Conservation (phyloP, 768 basidiomycete genomes). For the Calocera cornea region DNA sequence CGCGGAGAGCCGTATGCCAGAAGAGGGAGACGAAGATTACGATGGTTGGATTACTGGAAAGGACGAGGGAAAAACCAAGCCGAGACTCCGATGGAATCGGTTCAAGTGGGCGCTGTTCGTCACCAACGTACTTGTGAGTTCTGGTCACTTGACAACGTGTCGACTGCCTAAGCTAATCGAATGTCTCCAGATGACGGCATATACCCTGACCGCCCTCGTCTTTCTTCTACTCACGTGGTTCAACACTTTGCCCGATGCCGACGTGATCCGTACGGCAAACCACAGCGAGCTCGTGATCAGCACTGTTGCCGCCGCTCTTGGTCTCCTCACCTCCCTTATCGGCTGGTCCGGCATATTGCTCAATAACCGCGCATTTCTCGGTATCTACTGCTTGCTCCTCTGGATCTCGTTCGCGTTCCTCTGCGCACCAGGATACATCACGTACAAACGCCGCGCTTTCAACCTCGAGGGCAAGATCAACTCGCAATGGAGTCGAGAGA, state of each 20-base stretch:
- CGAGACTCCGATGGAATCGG: slow-evolving; percentile 55
- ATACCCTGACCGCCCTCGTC: slow-evolving; percentile 48
- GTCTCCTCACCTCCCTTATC: slow-evolving; percentile 50
- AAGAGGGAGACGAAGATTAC: slow-evolving; percentile 41
- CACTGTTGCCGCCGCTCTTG: slow-evolving; percentile 47
- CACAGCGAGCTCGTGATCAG: slow-evolving; percentile 53
- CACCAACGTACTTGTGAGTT: slow-evolving; percentile 43
- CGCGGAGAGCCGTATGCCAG: slow-evolving; percentile 41
- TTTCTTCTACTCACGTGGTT: slow-evolving; percentile 65
- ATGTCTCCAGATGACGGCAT: slow-evolving; percentile 38
- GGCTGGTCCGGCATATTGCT: slow-evolving; percentile 71
- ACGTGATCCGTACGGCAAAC: slow-evolving; percentile 61
- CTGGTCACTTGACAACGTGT: too few relatives aligned
- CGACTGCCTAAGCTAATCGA: too few relatives aligned
- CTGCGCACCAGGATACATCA: slow-evolving; percentile 61
- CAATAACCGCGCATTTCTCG: slow-evolving; percentile 73
- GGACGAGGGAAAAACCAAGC: slow-evolving; percentile 27
- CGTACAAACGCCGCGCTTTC: slow-evolving; percentile 60
- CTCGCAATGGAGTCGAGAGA: slow-evolving; percentile 52
- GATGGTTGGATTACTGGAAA: slow-evolving; percentile 26
- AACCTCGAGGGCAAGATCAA: slow-evolving; percentile 75
- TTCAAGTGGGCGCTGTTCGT: slow-evolving; percentile 74
- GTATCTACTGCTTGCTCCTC: slow-evolving; percentile 53
- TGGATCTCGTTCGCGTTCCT: slow-evolving; percentile 64
- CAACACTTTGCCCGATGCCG: slow-evolving; percentile 53